A percentile compares a stretch with the other conserved stretches of the same genome.
These are phyloP conservation scores for Leptodermis oblonga DNA, from an alignment of 257 asterid genomes.

Conservation along the genomic window DNA sequence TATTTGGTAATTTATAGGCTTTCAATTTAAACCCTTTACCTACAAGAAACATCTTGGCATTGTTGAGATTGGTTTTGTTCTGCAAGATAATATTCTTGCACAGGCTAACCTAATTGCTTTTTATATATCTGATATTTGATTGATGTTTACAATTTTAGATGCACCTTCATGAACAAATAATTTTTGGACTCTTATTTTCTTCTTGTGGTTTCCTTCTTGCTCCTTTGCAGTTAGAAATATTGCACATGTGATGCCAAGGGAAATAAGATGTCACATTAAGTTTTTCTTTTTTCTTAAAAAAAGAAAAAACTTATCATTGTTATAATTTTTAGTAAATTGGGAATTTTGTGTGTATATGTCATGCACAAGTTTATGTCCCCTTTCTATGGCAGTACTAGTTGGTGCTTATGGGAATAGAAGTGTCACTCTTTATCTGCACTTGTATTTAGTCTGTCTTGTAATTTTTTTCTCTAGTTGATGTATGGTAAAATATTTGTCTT, in stretches of 20 bases:
- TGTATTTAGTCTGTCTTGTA: background rate
- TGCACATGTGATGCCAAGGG: background rate
- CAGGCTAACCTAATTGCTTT: background rate
- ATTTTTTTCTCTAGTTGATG: background rate
- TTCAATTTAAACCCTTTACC: background rate
- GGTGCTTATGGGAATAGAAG: background rate
- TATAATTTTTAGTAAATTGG: too few relatives aligned
- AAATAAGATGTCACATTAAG: background rate
- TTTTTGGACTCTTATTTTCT: background rate
- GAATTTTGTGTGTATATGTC: background rate
- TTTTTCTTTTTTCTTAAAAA: too few relatives aligned
- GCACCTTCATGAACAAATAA: background rate
- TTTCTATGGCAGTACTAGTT: background rate
- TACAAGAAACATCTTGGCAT: background rate
- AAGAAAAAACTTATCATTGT: too few relatives aligned
- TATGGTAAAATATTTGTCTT: background rate
- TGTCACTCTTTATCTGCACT: background rate
- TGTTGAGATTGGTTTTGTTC: background rate
- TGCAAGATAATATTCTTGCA: background rate
- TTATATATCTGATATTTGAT: background rate
- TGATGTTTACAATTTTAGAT: background rate
- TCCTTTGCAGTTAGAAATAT: background rate
- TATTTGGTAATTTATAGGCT: background rate
- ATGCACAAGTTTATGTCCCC: background rate
- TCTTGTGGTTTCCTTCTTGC: background rate